Evolutionary conservation across 306 rosid genomes (phyloP).

Genomic region (Biancaea sappan): DNA sequence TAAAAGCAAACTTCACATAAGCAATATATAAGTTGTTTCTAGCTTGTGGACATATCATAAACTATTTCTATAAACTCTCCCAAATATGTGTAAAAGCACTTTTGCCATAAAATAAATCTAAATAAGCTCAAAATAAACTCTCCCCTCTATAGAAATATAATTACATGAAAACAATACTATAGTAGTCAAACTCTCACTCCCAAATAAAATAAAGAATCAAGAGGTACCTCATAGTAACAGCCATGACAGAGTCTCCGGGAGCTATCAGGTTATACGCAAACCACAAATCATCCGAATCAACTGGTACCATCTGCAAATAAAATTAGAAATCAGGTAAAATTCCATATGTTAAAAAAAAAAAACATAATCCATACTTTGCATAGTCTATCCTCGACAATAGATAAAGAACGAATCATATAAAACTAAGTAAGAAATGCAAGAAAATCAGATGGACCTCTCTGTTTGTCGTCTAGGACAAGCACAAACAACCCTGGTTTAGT

Average conservation of each 20-base stretch:
- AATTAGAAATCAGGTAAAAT: conserved; percentile 9
- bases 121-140: no score
- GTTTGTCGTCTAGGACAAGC: background rate
- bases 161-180: background rate
- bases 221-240: conserved; percentile 79
- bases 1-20: no score
- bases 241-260: conserved; percentile 85
- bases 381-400: background rate
- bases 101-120: no score
- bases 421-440: background rate
- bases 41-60: no score
- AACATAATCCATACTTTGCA: background rate
- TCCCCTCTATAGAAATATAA: background rate
- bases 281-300: conserved; percentile 95
- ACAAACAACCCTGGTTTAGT: background rate
- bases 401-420: background rate
- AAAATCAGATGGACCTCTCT: background rate
- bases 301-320: conserved; percentile 75
- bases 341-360: background rate
- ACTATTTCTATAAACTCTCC: no score
- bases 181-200: background rate
- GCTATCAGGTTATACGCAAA: conserved; percentile 82
- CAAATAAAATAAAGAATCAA: background rate
- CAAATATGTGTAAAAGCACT: no score
- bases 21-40: no score